A percentile compares a stretch with the other conserved stretches of the same genome.
These are phyloP conservation scores for Trypanosoma vivax DNA, from an alignment of 208 protist species.

Conservation along the genomic window DNA sequence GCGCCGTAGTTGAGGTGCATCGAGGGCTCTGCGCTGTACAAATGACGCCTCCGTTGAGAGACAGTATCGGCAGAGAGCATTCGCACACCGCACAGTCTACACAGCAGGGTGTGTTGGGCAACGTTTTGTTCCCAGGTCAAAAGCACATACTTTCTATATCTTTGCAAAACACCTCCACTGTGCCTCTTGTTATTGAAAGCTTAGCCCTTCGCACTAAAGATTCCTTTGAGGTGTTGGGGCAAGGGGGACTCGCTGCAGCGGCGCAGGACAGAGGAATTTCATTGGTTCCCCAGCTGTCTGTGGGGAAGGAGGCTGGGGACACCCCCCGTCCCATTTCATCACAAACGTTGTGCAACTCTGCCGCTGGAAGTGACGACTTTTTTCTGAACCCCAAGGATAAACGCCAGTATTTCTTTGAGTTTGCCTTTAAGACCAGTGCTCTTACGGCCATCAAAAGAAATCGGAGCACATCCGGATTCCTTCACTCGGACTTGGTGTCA, in stretches of 20 bases:
- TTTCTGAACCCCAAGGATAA: slow-evolving; percentile 34
- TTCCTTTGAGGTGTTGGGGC: slow-evolving; percentile 12
- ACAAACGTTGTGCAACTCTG: no score
- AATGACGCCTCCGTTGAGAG: neutral
- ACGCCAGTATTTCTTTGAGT: slow-evolving; percentile 23
- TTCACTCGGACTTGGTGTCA: neutral
- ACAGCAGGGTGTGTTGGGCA: slow-evolving; percentile 4
- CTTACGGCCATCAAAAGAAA: slow-evolving; percentile 26
- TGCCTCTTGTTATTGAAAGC: slow-evolving; percentile 22
- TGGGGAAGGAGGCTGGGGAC: no score
- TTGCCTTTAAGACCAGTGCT: slow-evolving; percentile 23
- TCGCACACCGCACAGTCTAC: neutral
- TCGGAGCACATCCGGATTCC: neutral
- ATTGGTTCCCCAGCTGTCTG: no score
- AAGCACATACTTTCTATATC: slow-evolving; percentile 31
- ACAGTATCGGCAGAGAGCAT: no score
- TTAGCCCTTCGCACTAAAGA: slow-evolving; percentile 21
- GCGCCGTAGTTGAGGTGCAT: slow-evolving; percentile 35
- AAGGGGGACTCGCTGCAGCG: neutral
- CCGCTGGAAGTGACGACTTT: no score
- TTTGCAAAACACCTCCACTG: slow-evolving; percentile 33
- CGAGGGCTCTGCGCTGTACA: slow-evolving; percentile 21
- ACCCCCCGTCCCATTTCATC: no score
- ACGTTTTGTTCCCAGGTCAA: slow-evolving; percentile 16
- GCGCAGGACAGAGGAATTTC: neutral